Conservation (phyloP, 805 yeast species). For the Myxozyma monticola region DNA sequence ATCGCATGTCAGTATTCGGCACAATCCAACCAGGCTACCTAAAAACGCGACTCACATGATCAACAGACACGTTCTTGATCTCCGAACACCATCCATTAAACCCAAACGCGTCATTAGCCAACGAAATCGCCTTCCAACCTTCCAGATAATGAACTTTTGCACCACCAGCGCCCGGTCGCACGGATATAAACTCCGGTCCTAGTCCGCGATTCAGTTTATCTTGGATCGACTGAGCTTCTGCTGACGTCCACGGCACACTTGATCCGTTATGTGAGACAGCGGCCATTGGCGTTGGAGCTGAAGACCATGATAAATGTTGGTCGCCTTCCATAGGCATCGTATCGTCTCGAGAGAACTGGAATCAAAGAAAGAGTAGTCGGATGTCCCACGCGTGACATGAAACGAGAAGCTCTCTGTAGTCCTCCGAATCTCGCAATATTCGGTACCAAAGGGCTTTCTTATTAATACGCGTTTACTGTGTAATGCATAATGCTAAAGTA, state of each 20-base stretch:
- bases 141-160: constrained; percentile 60
- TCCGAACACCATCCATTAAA: constrained; percentile 78
- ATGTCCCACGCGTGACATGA: too few relatives aligned
- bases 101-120: constrained; percentile 77
- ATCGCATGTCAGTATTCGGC: too few relatives aligned
- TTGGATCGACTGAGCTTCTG: constrained; percentile 31
- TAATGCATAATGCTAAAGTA: too few relatives aligned
- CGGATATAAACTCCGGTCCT: constrained; percentile 64
- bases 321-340: constrained; percentile 26
- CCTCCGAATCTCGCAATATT: too few relatives aligned
- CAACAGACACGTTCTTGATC: constrained; percentile 56
- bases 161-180: constrained; percentile 62
- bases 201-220: constrained; percentile 41
- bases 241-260: constrained; percentile 22
- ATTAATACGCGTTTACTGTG: too few relatives aligned
- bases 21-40: not conserved
- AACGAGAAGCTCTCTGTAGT: too few relatives aligned
- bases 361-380: too few relatives aligned
- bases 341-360: too few relatives aligned
- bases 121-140: constrained; percentile 68
- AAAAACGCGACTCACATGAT: constrained; percentile 46
- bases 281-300: not conserved
- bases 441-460: too few relatives aligned
- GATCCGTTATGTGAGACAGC: not conserved
- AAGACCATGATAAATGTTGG: constrained; percentile 13